Evolutionary conservation across 495 filamentous ascomycete species (phyloP).

Genomic region (Penicillium taxi): DNA sequence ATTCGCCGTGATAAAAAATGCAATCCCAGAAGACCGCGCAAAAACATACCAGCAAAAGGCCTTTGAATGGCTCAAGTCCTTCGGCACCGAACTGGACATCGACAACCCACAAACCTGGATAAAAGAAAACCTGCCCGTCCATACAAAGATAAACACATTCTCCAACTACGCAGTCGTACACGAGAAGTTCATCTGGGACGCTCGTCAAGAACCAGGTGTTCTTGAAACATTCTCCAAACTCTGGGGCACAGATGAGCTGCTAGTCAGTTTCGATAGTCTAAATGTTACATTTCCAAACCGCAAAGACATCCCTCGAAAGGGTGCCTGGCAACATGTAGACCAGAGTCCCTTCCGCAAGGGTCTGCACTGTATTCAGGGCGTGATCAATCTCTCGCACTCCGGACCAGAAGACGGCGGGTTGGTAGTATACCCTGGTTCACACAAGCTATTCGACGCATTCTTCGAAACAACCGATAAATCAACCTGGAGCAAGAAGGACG

Average conservation of each 20-base stretch:
- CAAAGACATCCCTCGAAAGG: constrained; percentile 13
- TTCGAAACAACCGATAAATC: neutral
- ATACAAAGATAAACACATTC: neutral
- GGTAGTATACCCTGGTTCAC: constrained; percentile 3
- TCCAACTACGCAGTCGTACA: neutral
- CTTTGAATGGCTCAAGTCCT: constrained; percentile 3
- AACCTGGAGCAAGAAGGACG: neutral
- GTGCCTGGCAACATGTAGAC: constrained; percentile 24
- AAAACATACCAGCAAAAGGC: neutral
- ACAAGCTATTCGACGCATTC: neutral
- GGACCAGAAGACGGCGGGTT: constrained; percentile 20
- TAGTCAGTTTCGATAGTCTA: constrained; percentile 23
- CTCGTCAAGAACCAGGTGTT: constrained; percentile 2
- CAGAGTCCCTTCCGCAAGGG: constrained; percentile 18
- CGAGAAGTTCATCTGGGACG: constrained; percentile 7
- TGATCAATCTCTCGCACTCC: constrained; percentile 23
- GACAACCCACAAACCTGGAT: constrained; percentile 1
- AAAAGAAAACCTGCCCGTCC: constrained; percentile 2
- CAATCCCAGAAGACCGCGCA: constrained; percentile 2
- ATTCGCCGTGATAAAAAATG: constrained; percentile 19
- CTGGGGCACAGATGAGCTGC: constrained; percentile 27
- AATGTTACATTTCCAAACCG: constrained; percentile 13
- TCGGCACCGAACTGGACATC: constrained; percentile 1
- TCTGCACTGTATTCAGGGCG: constrained; percentile 27
- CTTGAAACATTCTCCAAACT: constrained; percentile 10